phyloP scores from a whole-genome alignment of 257 asterid genomes.

The Solanum appendiculatum region DNA sequence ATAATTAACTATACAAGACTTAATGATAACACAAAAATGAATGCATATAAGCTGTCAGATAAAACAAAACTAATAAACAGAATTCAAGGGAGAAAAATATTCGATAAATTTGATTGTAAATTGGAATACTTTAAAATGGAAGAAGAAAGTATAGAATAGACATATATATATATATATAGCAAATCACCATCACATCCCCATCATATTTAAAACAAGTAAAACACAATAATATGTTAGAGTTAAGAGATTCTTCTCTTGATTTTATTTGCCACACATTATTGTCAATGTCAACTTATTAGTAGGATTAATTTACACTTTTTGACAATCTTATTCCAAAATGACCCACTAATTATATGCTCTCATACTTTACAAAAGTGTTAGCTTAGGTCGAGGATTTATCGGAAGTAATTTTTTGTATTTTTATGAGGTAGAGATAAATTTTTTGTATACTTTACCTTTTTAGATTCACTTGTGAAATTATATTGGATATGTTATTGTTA shows the following conservation, averaged over 20 bases:
- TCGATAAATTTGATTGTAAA: too few species aligned
- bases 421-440: too few species aligned
- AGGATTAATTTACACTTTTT: background rate
- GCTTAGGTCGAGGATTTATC: too few species aligned
- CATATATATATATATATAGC: background rate
- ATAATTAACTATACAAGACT: too few species aligned
- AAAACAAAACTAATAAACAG: too few species aligned
- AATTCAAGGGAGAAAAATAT: too few species aligned
- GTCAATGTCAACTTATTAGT: background rate
- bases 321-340: background rate
- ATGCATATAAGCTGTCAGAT: too few species aligned
- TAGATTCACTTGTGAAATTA: background rate
- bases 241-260: background rate
- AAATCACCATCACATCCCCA: background rate
- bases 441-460: too few species aligned
- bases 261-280: background rate
- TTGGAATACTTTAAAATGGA: too few species aligned
- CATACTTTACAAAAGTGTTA: background rate
- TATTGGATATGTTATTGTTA: background rate
- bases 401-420: too few species aligned
- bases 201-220: background rate
- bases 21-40: too few species aligned
- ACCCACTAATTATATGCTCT: background rate
- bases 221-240: background rate
- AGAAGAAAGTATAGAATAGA: too few species aligned